Percentiles rank a stretch among this genome's conserved stretches.
Conservation (phyloP, 139 green algal species). For the Chlorella vulgaris region DNA sequence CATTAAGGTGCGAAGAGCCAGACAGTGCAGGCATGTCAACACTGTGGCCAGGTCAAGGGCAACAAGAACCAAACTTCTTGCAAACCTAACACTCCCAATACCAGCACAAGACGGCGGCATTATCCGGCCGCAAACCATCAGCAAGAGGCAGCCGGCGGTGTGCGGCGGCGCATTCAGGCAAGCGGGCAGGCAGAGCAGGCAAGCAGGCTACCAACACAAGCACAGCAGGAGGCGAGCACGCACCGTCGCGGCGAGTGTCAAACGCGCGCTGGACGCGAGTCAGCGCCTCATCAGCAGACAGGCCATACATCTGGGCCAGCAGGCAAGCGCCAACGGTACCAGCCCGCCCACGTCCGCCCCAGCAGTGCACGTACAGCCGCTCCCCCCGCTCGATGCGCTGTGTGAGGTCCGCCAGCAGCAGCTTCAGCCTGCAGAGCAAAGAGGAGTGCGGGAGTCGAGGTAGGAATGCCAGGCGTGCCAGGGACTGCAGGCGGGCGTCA, state of each 20-base stretch:
- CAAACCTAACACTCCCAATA: too few relatives aligned
- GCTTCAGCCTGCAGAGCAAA: conserved; percentile 35
- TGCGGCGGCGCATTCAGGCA: not conserved
- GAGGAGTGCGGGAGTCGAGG: not conserved
- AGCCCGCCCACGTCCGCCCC: conserved; percentile 82
- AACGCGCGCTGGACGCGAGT: conserved; percentile 65
- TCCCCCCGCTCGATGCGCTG: conserved; percentile 56
- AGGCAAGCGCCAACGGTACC: conserved; percentile 80
- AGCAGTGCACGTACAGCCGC: conserved; percentile 88
- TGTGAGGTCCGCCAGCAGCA: conserved; percentile 52
- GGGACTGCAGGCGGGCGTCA: not conserved
- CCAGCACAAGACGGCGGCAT: not conserved
- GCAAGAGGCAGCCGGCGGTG: not conserved
- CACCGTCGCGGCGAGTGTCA: conserved; percentile 65
- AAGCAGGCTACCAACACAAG: not conserved
- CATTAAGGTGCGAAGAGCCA: not conserved
- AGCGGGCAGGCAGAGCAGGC: not conserved
- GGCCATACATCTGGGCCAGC: conserved; percentile 62
- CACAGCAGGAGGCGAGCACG: not conserved
- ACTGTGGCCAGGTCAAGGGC: not conserved
- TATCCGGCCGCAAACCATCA: not conserved
- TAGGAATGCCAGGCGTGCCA: not conserved
- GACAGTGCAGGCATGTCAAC: not conserved
- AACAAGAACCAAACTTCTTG: too few relatives aligned
- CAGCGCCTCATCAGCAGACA: conserved; percentile 74